A percentile compares a stretch with the other conserved stretches of the same genome.
phyloP scores from a whole-genome alignment of 2,329 filamentous ascomycete species.

The Penicillium nordicum region DNA sequence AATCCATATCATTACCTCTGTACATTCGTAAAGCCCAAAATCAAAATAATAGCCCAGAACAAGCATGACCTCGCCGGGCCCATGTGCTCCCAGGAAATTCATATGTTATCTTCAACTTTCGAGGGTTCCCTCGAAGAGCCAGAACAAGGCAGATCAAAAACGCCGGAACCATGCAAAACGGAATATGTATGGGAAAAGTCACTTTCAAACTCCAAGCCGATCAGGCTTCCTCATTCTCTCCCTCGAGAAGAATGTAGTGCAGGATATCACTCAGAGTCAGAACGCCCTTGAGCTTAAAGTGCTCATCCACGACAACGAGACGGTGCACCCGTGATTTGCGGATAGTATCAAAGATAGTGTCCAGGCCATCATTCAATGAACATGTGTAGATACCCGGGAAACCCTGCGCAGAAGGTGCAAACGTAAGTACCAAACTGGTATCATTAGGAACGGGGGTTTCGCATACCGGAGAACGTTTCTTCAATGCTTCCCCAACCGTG shows the following conservation, averaged over 20 bases:
- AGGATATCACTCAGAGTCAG: conserved; percentile 95
- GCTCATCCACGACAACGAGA: conserved; percentile 87
- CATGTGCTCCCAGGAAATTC: background rate
- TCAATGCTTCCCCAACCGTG: conserved; percentile 81
- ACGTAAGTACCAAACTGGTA: background rate
- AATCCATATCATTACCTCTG: conserved; percentile 30
- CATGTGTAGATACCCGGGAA: conserved; percentile 98
- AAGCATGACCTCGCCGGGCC: conserved; percentile 7
- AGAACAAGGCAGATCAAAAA: conserved; percentile 21
- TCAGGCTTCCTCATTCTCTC: conserved; percentile 59
- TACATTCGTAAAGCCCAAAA: conserved; percentile 25
- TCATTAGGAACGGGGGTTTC: background rate
- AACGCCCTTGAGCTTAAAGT: conserved; percentile 79
- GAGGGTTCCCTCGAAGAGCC: conserved; percentile 3
- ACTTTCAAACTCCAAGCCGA: background rate
- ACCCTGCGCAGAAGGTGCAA: conserved; percentile 51
- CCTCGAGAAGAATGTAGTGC: conserved; percentile 84
- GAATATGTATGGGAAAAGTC: conserved; percentile 21
- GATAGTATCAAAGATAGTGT: conserved; percentile 95
- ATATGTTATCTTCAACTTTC: background rate
- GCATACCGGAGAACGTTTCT: conserved; percentile 72
- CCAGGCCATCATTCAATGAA: conserved; percentile 82
- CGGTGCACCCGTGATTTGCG: conserved; percentile 92
- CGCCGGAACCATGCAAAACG: conserved; percentile 35
- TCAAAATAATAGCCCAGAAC: conserved; percentile 4